Evolutionary conservation across 2,329 filamentous ascomycete species (phyloP).

Genomic region (Leptodontidium sp.): DNA sequence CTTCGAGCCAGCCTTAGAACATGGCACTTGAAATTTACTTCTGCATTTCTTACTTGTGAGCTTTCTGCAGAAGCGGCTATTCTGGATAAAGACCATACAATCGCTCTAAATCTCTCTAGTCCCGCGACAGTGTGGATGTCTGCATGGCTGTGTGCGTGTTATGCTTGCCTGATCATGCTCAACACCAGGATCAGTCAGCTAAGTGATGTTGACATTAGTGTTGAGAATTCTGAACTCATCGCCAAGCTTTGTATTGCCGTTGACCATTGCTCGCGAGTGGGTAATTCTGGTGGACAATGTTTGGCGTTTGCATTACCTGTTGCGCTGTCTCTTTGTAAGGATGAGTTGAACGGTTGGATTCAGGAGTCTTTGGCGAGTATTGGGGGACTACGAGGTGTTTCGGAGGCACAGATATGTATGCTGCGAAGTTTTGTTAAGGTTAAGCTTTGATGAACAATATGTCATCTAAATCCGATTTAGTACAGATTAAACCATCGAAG

Average conservation of each 20-base stretch:
- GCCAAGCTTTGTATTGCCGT: background rate
- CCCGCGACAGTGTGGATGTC: background rate
- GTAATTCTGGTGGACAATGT: background rate
- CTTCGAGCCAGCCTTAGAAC: background rate
- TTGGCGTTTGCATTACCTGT: constrained; percentile 1
- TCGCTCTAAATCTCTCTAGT: background rate
- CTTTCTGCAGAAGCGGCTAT: background rate
- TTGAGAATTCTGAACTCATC: background rate
- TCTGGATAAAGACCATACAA: background rate
- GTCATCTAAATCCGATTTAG: background rate
- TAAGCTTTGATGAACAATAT: background rate
- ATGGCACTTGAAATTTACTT: background rate
- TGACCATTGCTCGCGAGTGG: background rate
- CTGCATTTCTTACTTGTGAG: background rate
- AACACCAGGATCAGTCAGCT: background rate
- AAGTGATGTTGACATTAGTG: background rate
- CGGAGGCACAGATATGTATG: constrained; percentile 2
- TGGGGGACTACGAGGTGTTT: background rate
- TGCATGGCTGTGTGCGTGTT: background rate
- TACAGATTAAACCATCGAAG: no score
- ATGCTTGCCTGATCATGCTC: background rate
- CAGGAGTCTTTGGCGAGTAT: background rate
- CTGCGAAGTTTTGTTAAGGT: background rate
- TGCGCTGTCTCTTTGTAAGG: constrained; percentile 5
- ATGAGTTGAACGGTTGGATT: background rate